A percentile compares a stretch with the other conserved stretches of the same genome.
Conservation (phyloP, 306 rosid species). For the Luffa aegyptiaca region DNA sequence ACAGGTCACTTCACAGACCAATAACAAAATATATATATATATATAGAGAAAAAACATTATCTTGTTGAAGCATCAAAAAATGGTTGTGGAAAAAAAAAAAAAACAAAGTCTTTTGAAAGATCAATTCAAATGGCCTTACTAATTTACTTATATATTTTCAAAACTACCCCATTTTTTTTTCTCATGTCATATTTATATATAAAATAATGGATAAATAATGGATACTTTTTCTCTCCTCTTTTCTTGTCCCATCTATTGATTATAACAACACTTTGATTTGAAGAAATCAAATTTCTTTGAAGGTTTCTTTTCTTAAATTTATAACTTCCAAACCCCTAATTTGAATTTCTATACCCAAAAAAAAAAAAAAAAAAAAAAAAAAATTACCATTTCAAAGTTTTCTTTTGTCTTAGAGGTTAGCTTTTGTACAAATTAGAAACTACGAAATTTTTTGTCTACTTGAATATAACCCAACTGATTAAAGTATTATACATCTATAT, state of each 20-base stretch:
- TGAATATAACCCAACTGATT: too few relatives aligned
- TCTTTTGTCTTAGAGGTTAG: not conserved
- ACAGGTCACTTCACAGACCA: constrained; percentile 3
- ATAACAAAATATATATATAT: not conserved
- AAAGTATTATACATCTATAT: too few relatives aligned
- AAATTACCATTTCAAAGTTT: not conserved
- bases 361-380: not conserved
- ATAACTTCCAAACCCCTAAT: not conserved
- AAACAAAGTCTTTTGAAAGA: not conserved
- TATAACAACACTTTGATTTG: not conserved
- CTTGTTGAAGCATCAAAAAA: not conserved
- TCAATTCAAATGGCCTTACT: not conserved
- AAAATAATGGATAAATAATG: not conserved
- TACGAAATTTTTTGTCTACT: not conserved
- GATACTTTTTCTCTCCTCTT: not conserved
- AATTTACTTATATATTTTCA: not conserved
- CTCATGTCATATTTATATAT: not conserved
- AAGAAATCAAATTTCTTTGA: not conserved
- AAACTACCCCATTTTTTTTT: not conserved
- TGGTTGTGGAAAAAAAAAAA: not conserved
- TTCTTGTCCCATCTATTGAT: not conserved
- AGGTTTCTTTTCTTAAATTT: not conserved
- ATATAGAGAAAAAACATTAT: not conserved
- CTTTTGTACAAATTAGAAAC: not conserved
- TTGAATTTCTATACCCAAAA: not conserved